Base-by-base conservation (phyloP, 1,284 basidiomycete genomes). In the Lentinus polychrous region DNA sequence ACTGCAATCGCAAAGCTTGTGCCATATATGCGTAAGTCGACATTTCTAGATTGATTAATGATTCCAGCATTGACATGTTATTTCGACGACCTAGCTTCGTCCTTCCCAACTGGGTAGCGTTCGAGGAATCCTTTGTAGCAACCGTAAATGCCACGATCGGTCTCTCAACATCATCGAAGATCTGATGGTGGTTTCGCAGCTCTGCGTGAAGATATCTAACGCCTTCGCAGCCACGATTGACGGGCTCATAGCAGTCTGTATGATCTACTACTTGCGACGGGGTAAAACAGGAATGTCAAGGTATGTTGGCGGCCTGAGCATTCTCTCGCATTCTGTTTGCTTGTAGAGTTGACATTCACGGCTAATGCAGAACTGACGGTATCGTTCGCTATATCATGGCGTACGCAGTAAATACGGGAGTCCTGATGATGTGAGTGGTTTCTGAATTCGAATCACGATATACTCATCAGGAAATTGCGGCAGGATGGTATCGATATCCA, bases 321-420 rank as follows among this genome's bases (percentile, higher is more conserved):
- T n/a, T n/a, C n/a, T n/a, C n/a, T n/a, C n/a, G n/a, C n/a, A n/a
- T n/a, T n/a, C n/a, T n/a, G n/a, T n/a, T n/a, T n/a, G n/a, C n/a
- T n/a, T n/a, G n/a, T n/a, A n/a, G n/a, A n/a, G n/a, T n/a, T n/a
- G n/a, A n/a, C n/a, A n/a, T n/a, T n/a, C n/a, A n/a, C n/a, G n/a
- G n/a, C n/a, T n/a, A n/a, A n/a, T n/a, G n/a, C 17, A 46, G 34
- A 12, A 37, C 45, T 15, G 45, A 46, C 27, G 10, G n/a, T 22
- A 11, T 46, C 12, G n/a, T 46, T 10, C 45, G 27, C 7, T 23
- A n/a, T 10, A 22, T 46, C n/a, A 37, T 37, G 33, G 33, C 45
- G 12, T 46, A 46, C 17, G 12, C 45, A n/a, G 45, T 46, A 17
- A 46, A 46, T 38, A 46, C 33, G 17, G 45, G 45, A 37, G 6